Conservation (phyloP, 2,329 filamentous ascomycete species). For the Juglanconis oblonga region DNA sequence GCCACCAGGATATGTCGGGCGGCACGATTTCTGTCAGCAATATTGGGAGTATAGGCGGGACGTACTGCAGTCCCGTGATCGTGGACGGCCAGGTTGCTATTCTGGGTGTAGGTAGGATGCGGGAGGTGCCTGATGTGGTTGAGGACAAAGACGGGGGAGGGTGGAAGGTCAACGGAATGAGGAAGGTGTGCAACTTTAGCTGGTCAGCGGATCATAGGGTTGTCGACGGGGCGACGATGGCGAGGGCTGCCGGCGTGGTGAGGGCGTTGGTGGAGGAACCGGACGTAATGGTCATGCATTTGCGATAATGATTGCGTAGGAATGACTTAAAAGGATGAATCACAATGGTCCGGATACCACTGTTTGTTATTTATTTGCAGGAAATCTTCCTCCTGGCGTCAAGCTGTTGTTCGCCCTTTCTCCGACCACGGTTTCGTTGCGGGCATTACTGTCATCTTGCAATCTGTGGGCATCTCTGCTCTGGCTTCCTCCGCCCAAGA, state of each 20-base stretch:
- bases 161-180: constrained; percentile 13
- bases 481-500: too few relatives aligned
- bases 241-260: constrained; percentile 81
- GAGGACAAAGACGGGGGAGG: constrained; percentile 49
- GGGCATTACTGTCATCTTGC: too few relatives aligned
- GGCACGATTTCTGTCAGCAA: constrained; percentile 96
- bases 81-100: constrained; percentile 91
- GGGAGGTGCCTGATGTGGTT: constrained; percentile 75
- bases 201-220: constrained; percentile 96
- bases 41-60: constrained; percentile 91
- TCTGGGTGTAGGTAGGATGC: constrained; percentile 79
- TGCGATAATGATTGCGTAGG: constrained; percentile 56
- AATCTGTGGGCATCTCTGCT: too few relatives aligned
- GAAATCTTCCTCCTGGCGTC: too few relatives aligned
- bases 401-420: too few relatives aligned
- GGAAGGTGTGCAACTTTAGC: constrained; percentile 84
- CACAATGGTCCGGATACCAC: too few relatives aligned
- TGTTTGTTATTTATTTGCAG: too few relatives aligned
- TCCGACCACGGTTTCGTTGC: too few relatives aligned
- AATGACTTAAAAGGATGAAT: not conserved
- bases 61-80: constrained; percentile 86
- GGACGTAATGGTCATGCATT: constrained; percentile 79
- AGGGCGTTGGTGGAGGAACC: constrained; percentile 77
- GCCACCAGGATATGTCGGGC: constrained; percentile 71
- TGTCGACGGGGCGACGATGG: constrained; percentile 92